Percentiles rank a stretch among this genome's conserved stretches.
Conservation (phyloP, 2,329 filamentous ascomycete genomes). For the Colletotrichum limetticola region DNA sequence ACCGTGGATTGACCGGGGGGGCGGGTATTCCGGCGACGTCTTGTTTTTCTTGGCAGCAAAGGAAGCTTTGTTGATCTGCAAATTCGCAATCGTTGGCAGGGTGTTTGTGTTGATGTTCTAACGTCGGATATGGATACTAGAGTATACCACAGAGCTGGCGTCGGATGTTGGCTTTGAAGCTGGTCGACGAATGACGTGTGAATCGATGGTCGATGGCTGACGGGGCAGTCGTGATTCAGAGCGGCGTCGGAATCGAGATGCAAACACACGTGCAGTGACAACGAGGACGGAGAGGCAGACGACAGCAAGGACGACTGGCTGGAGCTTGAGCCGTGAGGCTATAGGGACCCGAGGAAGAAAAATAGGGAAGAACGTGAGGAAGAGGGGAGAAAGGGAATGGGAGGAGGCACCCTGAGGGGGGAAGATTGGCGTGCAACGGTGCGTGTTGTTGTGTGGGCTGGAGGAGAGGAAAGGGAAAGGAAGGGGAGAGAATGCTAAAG, state of each 20-base stretch:
- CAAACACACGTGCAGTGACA: constrained; percentile 10
- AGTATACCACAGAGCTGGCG: not conserved
- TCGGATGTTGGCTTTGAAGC: constrained; percentile 3
- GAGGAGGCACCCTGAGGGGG: constrained; percentile 52
- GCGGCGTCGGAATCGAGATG: constrained; percentile 21
- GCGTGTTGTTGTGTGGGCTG: constrained; percentile 44
- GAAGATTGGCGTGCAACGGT: constrained; percentile 56
- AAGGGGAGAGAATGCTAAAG: constrained; percentile 31
- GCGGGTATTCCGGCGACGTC: constrained; percentile 7
- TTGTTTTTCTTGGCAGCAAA: constrained; percentile 22
- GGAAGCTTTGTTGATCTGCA: constrained; percentile 24
- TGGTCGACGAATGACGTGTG: constrained; percentile 27
- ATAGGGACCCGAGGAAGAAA: constrained; percentile 45
- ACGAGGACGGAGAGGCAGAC: constrained; percentile 13
- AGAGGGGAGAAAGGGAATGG: constrained; percentile 42
- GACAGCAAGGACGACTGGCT: constrained; percentile 26
- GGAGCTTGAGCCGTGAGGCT: constrained; percentile 39
- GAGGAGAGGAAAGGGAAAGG: constrained; percentile 31
- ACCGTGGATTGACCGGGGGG: not conserved
- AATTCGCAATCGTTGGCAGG: constrained; percentile 3
- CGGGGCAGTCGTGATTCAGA: constrained; percentile 25
- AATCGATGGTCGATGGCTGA: constrained; percentile 25
- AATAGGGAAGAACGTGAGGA: constrained; percentile 43
- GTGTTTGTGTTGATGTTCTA: constrained; percentile 6
- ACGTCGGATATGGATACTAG: constrained; percentile 10